A percentile compares a stretch with the other conserved stretches of the same genome.
These are phyloP conservation scores for Galeopsis tetrahit DNA, from an alignment of 257 asterid genomes.

Conservation along the genomic window DNA sequence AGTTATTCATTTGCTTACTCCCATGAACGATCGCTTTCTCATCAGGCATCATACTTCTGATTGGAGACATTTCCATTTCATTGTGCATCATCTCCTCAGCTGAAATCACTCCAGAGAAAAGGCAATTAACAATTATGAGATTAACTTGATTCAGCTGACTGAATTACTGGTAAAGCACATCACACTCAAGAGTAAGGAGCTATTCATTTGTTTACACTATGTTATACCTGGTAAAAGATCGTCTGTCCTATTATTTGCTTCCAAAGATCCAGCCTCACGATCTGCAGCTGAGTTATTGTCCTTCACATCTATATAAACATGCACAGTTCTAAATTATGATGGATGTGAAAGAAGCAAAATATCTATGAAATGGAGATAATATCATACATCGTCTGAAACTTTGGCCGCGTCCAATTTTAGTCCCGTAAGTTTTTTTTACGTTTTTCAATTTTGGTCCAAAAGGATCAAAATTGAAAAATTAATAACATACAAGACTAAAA, in stretches of 20 bases:
- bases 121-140: conserved; percentile 36
- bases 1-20: too few relatives aligned
- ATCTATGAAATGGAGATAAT: conserved; percentile 22
- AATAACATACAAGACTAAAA: too few relatives aligned
- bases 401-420: too few relatives aligned
- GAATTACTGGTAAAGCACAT: conserved; percentile 32
- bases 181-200: conserved; percentile 21
- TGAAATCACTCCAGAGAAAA: conserved; percentile 45
- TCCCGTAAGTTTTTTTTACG: too few relatives aligned
- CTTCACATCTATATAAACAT: conserved; percentile 40
- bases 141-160: conserved; percentile 27
- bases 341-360: conserved; percentile 31
- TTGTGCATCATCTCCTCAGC: conserved; percentile 41
- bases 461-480: too few relatives aligned
- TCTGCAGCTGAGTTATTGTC: conserved; percentile 39
- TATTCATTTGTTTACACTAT: conserved; percentile 28
- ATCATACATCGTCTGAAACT: too few relatives aligned
- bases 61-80: conserved; percentile 40
- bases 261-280: conserved; percentile 45
- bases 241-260: conserved; percentile 38
- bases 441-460: too few relatives aligned
- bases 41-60: conserved; percentile 39
- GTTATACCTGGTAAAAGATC: conserved; percentile 59
- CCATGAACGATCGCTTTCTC: conserved; percentile 28
- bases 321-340: conserved; percentile 31